Evolutionary conservation across 2,329 filamentous ascomycete genomes (phyloP).

Genomic region (Alternaria arborescens): DNA sequence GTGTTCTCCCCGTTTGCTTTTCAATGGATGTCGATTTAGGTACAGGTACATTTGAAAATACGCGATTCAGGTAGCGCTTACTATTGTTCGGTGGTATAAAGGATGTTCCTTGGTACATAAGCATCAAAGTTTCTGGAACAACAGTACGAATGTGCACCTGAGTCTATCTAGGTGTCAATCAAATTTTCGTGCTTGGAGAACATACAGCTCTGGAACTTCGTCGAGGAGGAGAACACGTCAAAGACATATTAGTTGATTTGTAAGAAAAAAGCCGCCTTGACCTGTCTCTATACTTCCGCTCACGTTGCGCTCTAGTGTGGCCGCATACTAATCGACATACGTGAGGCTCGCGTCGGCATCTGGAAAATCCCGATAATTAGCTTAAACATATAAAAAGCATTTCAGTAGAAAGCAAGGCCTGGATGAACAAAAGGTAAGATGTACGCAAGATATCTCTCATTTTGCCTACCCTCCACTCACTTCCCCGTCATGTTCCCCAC

Average conservation of each 20-base stretch:
- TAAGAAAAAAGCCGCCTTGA: neutral
- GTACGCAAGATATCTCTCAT: slow-evolving; percentile 5
- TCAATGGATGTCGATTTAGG: neutral
- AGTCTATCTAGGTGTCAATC: neutral
- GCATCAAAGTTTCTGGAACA: neutral
- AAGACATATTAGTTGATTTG: neutral
- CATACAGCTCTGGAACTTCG: neutral
- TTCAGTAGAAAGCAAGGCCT: neutral
- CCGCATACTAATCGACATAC: neutral
- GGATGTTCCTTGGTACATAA: too few relatives aligned
- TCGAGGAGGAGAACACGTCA: neutral
- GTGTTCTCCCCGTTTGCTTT: neutral
- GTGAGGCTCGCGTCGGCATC: neutral
- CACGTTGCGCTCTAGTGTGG: neutral
- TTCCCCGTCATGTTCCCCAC: neutral
- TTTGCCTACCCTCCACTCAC: neutral
- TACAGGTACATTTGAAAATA: neutral
- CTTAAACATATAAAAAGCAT: neutral
- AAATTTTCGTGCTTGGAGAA: neutral
- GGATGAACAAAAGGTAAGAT: neutral
- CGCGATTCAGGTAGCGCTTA: too few relatives aligned
- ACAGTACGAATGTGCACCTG: neutral
- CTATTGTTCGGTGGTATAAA: too few relatives aligned
- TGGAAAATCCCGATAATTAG: neutral
- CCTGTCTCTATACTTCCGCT: neutral